These are phyloP conservation scores for Pittosporum tobira DNA, from an alignment of 129 eudicot genomes.

Conservation along the genomic window DNA sequence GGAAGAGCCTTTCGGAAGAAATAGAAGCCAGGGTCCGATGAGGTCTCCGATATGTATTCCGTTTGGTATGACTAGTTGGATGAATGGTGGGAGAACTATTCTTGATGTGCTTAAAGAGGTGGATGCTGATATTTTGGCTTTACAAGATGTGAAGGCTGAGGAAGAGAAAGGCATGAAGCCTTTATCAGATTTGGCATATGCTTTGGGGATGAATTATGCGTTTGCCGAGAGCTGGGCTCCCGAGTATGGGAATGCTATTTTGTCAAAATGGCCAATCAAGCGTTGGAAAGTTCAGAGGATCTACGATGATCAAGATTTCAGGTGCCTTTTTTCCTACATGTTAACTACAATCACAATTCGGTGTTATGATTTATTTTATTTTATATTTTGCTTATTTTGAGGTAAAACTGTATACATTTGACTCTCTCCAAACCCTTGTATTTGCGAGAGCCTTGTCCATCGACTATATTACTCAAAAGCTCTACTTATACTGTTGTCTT, in stretches of 20 bases:
- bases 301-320: conserved; percentile 73
- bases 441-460: too few relatives aligned
- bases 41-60: conserved; percentile 84
- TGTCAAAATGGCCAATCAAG: conserved; percentile 89
- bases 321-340: conserved; percentile 25
- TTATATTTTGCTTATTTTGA: background rate
- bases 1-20: conserved; percentile 10
- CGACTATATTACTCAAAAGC: too few relatives aligned
- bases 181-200: conserved; percentile 71
- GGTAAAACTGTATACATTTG: too few relatives aligned
- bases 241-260: conserved; percentile 80
- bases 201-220: conserved; percentile 76
- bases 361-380: background rate
- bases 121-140: conserved; percentile 80
- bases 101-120: conserved; percentile 78
- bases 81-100: conserved; percentile 46
- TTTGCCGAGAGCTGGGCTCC: conserved; percentile 99
- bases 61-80: conserved; percentile 39
- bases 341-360: background rate
- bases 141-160: conserved; percentile 92
- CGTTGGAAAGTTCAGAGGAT: conserved; percentile 68
- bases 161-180: conserved; percentile 80
- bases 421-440: too few relatives aligned
- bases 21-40: conserved; percentile 27
- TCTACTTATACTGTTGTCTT: too few relatives aligned